These are phyloP conservation scores for Russula griseocarnosa DNA, from an alignment of 768 basidiomycete genomes.

Conservation along the genomic window DNA sequence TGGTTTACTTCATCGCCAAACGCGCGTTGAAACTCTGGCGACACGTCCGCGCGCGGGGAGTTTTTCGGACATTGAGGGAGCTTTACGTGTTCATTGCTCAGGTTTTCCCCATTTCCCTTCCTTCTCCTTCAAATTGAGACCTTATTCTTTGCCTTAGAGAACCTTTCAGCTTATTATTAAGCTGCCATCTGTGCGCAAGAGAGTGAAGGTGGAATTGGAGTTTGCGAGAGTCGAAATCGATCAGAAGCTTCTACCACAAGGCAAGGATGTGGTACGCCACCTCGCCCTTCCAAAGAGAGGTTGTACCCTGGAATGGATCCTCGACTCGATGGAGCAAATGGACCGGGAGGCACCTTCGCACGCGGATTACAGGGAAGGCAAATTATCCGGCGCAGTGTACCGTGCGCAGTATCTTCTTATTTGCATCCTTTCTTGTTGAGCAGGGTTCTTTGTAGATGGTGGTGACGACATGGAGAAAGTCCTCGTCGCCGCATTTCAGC, in stretches of 20 bases:
- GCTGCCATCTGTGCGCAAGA: constrained; percentile 55
- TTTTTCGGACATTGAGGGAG: constrained; percentile 47
- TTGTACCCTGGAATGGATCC: constrained; percentile 65
- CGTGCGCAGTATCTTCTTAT: constrained; percentile 45
- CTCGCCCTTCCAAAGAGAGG: constrained; percentile 63
- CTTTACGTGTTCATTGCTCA: constrained; percentile 50
- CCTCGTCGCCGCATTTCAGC: constrained; percentile 74
- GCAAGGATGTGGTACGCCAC: constrained; percentile 58
- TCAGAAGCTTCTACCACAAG: constrained; percentile 61
- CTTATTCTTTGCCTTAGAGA: constrained; percentile 39
- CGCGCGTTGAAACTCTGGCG: constrained; percentile 53
- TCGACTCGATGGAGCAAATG: constrained; percentile 77
- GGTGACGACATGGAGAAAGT: constrained; percentile 76
- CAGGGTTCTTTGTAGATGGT: constrained; percentile 51
- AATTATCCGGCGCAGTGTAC: constrained; percentile 82
- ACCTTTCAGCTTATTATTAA: constrained; percentile 55
- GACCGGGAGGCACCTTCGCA: constrained; percentile 50
- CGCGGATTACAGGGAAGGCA: constrained; percentile 63
- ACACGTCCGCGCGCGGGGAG: constrained; percentile 62
- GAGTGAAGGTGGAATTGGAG: constrained; percentile 60
- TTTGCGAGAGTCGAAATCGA: constrained; percentile 65
- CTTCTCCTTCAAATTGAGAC: not conserved
- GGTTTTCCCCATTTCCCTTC: constrained; percentile 39
- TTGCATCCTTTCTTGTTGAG: not conserved
- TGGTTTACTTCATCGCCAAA: constrained; percentile 54